Conservation (phyloP, 1,139 yeast species). For the Nadsonia starkeyi-henricii region DNA sequence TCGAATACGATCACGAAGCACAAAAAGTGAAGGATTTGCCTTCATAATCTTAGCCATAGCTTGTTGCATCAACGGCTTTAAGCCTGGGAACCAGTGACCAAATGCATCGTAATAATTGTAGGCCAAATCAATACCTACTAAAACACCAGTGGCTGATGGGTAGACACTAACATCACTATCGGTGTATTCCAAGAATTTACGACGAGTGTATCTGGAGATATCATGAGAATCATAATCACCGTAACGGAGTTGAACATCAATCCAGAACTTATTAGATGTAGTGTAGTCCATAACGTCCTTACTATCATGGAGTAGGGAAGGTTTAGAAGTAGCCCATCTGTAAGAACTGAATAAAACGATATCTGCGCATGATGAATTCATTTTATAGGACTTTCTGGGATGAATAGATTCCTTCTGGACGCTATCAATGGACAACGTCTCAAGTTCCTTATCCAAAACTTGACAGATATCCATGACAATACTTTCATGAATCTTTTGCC, state of each 20-base stretch:
- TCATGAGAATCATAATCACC: conserved; percentile 98
- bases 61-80: conserved; percentile 77
- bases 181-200: conserved; percentile 86
- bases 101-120: conserved; percentile 93
- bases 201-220: conserved; percentile 83
- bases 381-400: conserved; percentile 92
- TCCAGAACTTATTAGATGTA: conserved; percentile 71
- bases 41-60: conserved; percentile 93
- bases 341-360: conserved; percentile 60
- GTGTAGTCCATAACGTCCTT: conserved; percentile 26
- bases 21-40: conserved; percentile 86
- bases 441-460: conserved; percentile 78
- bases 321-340: conserved; percentile 76
- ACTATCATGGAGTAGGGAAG: conserved; percentile 50
- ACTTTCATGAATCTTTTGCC: conserved; percentile 98
- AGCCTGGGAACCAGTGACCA: conserved; percentile 95
- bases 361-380: conserved; percentile 95
- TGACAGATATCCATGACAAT: conserved; percentile 88
- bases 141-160: conserved; percentile 87
- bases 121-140: conserved; percentile 85
- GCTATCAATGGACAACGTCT: conserved; percentile 65
- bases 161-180: conserved; percentile 73
- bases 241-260: conserved; percentile 86
- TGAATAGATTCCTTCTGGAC: conserved; percentile 90
- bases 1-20: conserved; percentile 81